Evolutionary conservation across 164 flowering plant genomes (phyloP), one percentile per base, ranked within the genome.

Genomic region (Chimonanthus praecox): DNA sequence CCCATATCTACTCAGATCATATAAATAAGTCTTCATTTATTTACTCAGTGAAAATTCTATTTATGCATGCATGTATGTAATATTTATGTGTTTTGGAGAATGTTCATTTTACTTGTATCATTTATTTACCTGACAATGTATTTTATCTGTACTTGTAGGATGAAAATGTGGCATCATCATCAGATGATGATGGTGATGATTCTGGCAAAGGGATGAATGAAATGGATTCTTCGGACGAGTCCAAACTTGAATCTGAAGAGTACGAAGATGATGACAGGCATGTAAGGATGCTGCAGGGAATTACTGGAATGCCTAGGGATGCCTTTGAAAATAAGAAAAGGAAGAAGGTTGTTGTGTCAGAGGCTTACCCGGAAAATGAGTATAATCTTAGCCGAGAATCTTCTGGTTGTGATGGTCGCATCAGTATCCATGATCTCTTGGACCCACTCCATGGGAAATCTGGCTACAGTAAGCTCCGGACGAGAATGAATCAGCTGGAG

Each of bases 351-450:
- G 69, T 87, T 51, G 64, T 89, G 72, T 80, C 90, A 0, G 94
- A 92, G 80, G 80, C 84, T 63, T 83, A 85, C 74, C 89, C 89
- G 21, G 97, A 92, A 82, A 87, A 92, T 50, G 97, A 94, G 75
- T 87, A 73, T 64, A 89, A 86, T 80, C 91, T 95, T 47, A 90
- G 73, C 76, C 84, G 87, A 72, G 89, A 84, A 85, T 82, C 87
- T 47, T 71, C 86, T 64, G 85, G 85, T 71, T 94, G 95, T 67
- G 76, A 77, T 75, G 84, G 86, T 18, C 85, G 33, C 7, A 80
- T 95, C 69, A 84, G 82, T 71, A 74, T 95, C 71, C 79, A 84
- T 47, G 99, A 95, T 67, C 97, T 93, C 74, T 50, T 95, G 78
- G 89, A 78, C 6, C 88, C 92, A 72, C 88, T 95, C 70, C 86